phyloP scores from a whole-genome alignment of 257 asterid genomes.

The Penstemon barbatus region DNA sequence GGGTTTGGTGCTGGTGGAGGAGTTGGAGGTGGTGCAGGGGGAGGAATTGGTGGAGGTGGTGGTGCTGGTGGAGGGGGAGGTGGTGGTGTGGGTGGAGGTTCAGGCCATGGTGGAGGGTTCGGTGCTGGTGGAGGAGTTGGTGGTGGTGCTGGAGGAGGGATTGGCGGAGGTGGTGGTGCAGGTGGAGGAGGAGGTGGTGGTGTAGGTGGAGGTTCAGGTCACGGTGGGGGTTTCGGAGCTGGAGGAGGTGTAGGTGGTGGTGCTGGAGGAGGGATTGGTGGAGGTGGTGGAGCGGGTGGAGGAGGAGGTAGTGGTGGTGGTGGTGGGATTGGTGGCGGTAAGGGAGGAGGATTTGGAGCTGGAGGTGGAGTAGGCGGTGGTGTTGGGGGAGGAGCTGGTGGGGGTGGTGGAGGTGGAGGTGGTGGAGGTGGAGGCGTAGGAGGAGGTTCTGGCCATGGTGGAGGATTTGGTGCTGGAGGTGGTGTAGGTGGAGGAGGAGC shows the following conservation, averaged over 20 bases:
- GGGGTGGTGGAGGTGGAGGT: conserved; percentile 22
- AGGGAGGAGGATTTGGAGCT: conserved; percentile 36
- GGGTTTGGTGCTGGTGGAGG: conserved; percentile 13
- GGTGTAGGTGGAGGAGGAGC: conserved; percentile 39
- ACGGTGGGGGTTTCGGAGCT: conserved; percentile 32
- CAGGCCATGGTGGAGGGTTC: conserved; percentile 27
- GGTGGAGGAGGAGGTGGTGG: conserved; percentile 34
- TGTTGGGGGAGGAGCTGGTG: conserved; percentile 35
- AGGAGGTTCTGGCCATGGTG: conserved; percentile 39
- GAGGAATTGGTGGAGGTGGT: conserved; percentile 31
- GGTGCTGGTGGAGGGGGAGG: conserved; percentile 34
- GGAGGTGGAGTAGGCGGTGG: conserved; percentile 44
- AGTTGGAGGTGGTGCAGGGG: conserved; percentile 28
- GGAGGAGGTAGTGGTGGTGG: conserved; percentile 39
- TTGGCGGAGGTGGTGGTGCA: conserved; percentile 34
- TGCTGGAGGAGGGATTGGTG: conserved; percentile 29
- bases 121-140: conserved; percentile 33
- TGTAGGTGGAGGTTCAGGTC: conserved; percentile 28
- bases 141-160: conserved; percentile 29
- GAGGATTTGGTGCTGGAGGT: conserved; percentile 41
- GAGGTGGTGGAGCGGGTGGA: conserved; percentile 32
- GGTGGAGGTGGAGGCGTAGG: conserved; percentile 40
- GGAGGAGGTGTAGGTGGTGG: conserved; percentile 41
- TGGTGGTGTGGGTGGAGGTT: conserved; percentile 30
- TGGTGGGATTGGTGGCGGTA: conserved; percentile 34